Evolutionary conservation across 768 basidiomycete genomes (phyloP).

Genomic region (Asterophora parasitica): DNA sequence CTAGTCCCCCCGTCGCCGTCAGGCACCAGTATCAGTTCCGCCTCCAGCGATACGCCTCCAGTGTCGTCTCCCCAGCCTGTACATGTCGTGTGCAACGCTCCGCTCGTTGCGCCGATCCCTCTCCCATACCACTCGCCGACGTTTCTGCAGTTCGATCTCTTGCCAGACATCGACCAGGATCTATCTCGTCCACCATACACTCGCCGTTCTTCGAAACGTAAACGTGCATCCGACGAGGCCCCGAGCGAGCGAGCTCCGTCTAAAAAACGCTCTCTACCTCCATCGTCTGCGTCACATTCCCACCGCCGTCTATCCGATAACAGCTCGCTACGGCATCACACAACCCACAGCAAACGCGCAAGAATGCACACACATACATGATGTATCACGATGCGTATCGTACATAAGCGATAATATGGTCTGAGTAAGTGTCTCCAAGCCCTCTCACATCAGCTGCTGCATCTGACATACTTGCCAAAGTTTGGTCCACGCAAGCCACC

Average conservation of each 20-base stretch:
- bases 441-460: slow-evolving; percentile 5
- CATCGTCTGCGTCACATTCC: slow-evolving; percentile 4
- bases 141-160: slow-evolving; percentile 57
- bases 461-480: slow-evolving; percentile 7
- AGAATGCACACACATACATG: slow-evolving; percentile 16
- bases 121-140: slow-evolving; percentile 67
- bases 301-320: slow-evolving; percentile 1
- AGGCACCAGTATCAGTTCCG: slow-evolving; percentile 24
- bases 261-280: slow-evolving; percentile 14
- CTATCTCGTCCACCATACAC: slow-evolving; percentile 67
- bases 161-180: slow-evolving; percentile 65
- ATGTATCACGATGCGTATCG: not conserved
- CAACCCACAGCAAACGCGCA: slow-evolving; percentile 10
- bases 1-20: slow-evolving; percentile 43
- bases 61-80: slow-evolving; percentile 26
- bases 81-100: slow-evolving; percentile 59
- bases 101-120: slow-evolving; percentile 63
- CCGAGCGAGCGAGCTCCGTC: slow-evolving; percentile 13
- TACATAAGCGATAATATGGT: not conserved
- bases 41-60: slow-evolving; percentile 11
- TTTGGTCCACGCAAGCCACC: not conserved
- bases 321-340: slow-evolving; percentile 9
- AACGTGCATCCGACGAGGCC: slow-evolving; percentile 30
- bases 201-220: slow-evolving; percentile 40
- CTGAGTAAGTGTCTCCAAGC: slow-evolving; percentile 1